Evolutionary conservation across 2,329 filamentous ascomycete genomes (phyloP).

Genomic region (Fonsecaea pugnacius): DNA sequence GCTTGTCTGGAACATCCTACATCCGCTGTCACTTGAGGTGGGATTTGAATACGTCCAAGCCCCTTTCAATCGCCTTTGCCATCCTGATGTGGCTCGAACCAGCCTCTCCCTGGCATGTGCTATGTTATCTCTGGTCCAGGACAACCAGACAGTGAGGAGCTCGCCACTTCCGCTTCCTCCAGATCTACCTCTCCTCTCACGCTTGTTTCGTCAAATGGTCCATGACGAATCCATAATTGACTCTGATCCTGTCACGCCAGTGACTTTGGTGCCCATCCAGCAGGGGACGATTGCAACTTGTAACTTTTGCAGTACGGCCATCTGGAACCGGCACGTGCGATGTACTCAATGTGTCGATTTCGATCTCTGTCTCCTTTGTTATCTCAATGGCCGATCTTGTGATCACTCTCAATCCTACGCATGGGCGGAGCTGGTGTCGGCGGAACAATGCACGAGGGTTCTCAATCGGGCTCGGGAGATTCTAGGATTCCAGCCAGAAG

Average conservation of each 20-base stretch:
- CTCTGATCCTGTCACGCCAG: constrained; percentile 33
- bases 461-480: constrained; percentile 38
- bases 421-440: constrained; percentile 43
- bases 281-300: constrained; percentile 44
- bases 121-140: constrained; percentile 41
- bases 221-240: constrained; percentile 41
- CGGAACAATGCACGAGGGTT: constrained; percentile 39
- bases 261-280: constrained; percentile 41
- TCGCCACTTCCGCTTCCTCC: constrained; percentile 35
- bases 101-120: constrained; percentile 41
- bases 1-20: constrained; percentile 46
- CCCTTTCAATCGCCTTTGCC: constrained; percentile 43
- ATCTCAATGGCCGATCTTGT: constrained; percentile 44
- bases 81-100: constrained; percentile 43
- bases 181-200: constrained; percentile 39
- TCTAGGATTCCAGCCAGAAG: constrained; percentile 38
- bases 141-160: constrained; percentile 29
- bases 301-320: constrained; percentile 46
- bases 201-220: constrained; percentile 41
- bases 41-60: constrained; percentile 45
- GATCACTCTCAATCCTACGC: constrained; percentile 43
- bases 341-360: constrained; percentile 45
- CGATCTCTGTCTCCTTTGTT: constrained; percentile 45
- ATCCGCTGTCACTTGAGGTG: constrained; percentile 42
- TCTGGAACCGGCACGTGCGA: constrained; percentile 47